Evolutionary conservation across 108 stramenopile genomes (phyloP).

Genomic region (Bacterosira constricta): DNA sequence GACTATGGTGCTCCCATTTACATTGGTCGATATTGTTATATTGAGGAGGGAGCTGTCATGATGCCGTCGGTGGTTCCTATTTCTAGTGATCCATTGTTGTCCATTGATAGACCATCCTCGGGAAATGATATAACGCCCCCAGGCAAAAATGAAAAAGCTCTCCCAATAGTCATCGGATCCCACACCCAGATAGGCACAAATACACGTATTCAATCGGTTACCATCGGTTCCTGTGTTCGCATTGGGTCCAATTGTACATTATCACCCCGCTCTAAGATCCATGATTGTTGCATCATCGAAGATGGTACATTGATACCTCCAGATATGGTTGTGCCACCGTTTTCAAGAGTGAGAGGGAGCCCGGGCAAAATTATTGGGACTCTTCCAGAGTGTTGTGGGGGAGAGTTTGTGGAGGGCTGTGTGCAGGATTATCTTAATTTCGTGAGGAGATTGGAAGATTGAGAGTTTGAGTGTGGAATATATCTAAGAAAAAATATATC

Average conservation of each 20-base stretch:
- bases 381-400: slow-evolving; percentile 48
- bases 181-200: slow-evolving; percentile 46
- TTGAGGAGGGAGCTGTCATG: slow-evolving; percentile 35
- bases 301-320: slow-evolving; percentile 31
- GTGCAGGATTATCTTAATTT: slow-evolving; percentile 37
- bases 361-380: slow-evolving; percentile 52
- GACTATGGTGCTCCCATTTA: slow-evolving; percentile 37
- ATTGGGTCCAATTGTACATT: slow-evolving; percentile 41
- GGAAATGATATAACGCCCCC: too few species aligned
- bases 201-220: slow-evolving; percentile 14
- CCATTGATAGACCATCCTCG: neutral
- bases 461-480: neutral
- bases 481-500: too few species aligned
- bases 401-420: slow-evolving; percentile 41
- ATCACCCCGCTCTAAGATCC: slow-evolving; percentile 35
- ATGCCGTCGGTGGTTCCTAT: slow-evolving; percentile 21
- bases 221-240: slow-evolving; percentile 48
- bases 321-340: slow-evolving; percentile 53
- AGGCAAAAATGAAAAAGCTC: slow-evolving; percentile 20
- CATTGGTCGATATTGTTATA: slow-evolving; percentile 41
- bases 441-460: slow-evolving; percentile 17
- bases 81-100: slow-evolving; percentile 29
- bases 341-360: slow-evolving; percentile 53
- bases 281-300: slow-evolving; percentile 51
- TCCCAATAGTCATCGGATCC: slow-evolving; percentile 40